Base-by-base conservation (phyloP, 441 rosid genomes). In the Euphorbia celastroides region DNA sequence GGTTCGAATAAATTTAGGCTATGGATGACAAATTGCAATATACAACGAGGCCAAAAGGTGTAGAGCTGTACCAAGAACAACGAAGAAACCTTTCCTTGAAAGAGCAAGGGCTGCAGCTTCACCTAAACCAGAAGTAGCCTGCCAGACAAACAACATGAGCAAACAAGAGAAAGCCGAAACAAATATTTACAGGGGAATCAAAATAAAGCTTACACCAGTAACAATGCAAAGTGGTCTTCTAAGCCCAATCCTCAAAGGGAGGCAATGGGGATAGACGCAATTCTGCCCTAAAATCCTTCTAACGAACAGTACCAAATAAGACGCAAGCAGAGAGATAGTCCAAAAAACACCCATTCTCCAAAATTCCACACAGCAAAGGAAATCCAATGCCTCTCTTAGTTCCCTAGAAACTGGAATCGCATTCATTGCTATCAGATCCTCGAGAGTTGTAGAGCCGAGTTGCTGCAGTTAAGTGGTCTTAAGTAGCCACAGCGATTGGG, bases 71-170 rank as follows among this genome's bases (percentile, higher is more conserved):
- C 98, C 97, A 44, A 92, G 89, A 79, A 87, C 79, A 68, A 89
- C 77, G 48, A 66, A 81, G 77, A 86, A 89, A 20, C 97, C 96
- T 67, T 93, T 79, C 71, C 61, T 82, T 60, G 97, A 84, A 71
- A 90, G 89, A 73, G 83, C 88, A 75, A 57, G 69, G 12, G 97
- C 93, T n/a, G 93, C 83, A 4, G 92, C 93, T 13, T 81, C 85
- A 34, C 98, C 97, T 36, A 90, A 61, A 34, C 98, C 98, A 23
- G 97, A 93, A 54, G 95, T 85, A 69, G 95, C 93, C 98, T 90
- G 68, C 62, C 70, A 44, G 72, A 71, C 60, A 25, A 26, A 60
- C 23, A 57, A 14, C 3, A 44, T 44, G 2, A 44, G 16, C 50
- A 44, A 11, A 44, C 50, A 44, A 12, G 8, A 46, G 12, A 14